Evolutionary conservation across 768 basidiomycete genomes (phyloP), one percentile per base, ranked within the genome.

Genomic region (Tulasnella sp.): DNA sequence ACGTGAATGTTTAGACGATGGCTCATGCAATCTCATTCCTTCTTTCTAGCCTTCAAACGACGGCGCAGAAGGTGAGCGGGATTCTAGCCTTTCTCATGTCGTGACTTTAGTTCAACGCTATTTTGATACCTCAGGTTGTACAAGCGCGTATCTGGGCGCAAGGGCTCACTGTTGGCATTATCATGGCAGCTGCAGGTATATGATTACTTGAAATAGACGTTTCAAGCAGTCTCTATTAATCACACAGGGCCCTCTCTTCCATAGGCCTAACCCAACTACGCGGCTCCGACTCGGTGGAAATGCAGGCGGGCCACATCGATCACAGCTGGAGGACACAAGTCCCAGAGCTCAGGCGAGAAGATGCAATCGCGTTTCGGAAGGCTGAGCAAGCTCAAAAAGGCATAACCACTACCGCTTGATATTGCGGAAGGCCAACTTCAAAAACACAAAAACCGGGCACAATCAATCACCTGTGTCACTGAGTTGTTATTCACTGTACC

Each of bases 71-170:
- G 57, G 62, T 66, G 31, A 15, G 61, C 19, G 48, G n/a, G 21
- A 54, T n/a, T 46, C 30, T 59, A 30, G 29, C 22, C 31, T 21
- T 51, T 38, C 29, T 2, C 2, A 10, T 15, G 24, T 24, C 31
- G 42, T 48, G 22, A 15, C 12, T 24, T 22, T 29, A 57, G n/a
- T 31, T 52, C 46, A 56, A n/a, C n/a, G n/a, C 41, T 31, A 44
- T 59, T 24, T 25, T 15, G 31, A 19, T 30, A 4, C 3, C 55
- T 24, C 38, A 65, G 65, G 73, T 87, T 49, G 87, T 91, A 1
- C 87, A 90, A 70, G 85, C 84, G 50, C 85, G 88, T 75, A 81
- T 62, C 59, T 62, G 62, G 62, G 62, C 62, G 17, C 61, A 62
- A 60, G 69, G 67, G 29, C 57, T 68, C 7, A 69, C 68, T 12